Base-by-base conservation (phyloP, 129 eudicot genomes). In the Flaveria brownii region DNA sequence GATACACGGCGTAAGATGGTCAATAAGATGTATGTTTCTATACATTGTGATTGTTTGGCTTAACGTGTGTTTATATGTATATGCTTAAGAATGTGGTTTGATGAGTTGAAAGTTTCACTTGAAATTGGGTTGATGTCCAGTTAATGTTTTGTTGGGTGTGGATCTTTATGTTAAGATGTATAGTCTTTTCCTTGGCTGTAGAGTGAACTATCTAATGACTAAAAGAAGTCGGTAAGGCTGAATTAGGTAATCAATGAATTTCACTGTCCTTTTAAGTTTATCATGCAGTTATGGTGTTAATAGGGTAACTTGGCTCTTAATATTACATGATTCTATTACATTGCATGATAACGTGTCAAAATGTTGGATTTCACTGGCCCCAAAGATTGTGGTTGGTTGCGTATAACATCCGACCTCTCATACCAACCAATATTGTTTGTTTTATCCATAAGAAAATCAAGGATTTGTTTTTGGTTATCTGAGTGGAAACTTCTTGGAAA, bases 1-100 rank as follows among this genome's bases (percentile, higher is more conserved):
- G 93, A 84, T 72, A 61, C 84, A 2, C 87, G 97, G 3, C 89
- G 84, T 36, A 80, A 87, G 84, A 84, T 87, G 9, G 88, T 89
- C 14, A 84, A 84, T 77, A 89, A 78, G 81, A 89, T 92, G 96
- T 89, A 74, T 69, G 77, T 69, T 25, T 69, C 11, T 49, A 60
- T 55, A 41, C 39, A 46, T 13, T 46, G 51, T 12, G 12, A 43
- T 22, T 8, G 5, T 57, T 20, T 30, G 14, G 1, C 15, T 51
- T 16, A 51, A 16, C 22, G 1, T 51, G 13, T 43, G 15, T 28
- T 12, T 2, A 23, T 60, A 0, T 60, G 67, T 26, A 10, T 60
- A 25, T 23, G 18, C 2, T 60, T 25, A 23, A 11, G n/a, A 11
- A 23, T 60, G 2, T 56, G 30, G 30, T 18, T 56, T 56, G 63